phyloP scores from a whole-genome alignment of 2,329 filamentous ascomycete species.

The Fusarium nematophilum region DNA sequence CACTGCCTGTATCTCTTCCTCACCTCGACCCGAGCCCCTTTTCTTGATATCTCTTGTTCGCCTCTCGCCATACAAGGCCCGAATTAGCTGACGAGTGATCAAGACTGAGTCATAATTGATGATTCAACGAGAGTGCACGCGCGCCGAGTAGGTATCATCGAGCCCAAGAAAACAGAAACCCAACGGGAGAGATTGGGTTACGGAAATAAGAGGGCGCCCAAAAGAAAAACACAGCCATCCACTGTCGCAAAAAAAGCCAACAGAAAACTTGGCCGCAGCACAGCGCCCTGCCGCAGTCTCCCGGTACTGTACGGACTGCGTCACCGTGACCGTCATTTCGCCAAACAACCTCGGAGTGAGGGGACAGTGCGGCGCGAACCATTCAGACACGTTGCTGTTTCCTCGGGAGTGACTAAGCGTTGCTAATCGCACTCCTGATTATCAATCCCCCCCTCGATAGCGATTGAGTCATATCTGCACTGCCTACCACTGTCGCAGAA shows the following conservation, averaged over 20 bases:
- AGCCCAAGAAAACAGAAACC: conserved; percentile 31
- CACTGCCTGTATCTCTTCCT: conserved; percentile 7
- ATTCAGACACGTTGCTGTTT: conserved; percentile 32
- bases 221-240: conserved; percentile 28
- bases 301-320: conserved; percentile 36
- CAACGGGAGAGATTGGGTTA: conserved; percentile 36
- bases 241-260: conserved; percentile 26
- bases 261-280: conserved; percentile 36
- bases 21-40: conserved; percentile 25
- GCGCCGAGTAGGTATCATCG: conserved; percentile 28
- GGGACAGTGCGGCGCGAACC: conserved; percentile 34
- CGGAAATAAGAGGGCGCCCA: conserved; percentile 28
- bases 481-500: conserved; percentile 35
- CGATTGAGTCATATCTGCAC: conserved; percentile 27
- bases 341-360: conserved; percentile 24
- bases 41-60: conserved; percentile 20
- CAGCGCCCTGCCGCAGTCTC: conserved; percentile 37
- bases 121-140: too few relatives aligned
- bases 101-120: conserved; percentile 38
- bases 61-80: conserved; percentile 16
- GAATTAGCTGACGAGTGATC: conserved; percentile 27
- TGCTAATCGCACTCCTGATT: conserved; percentile 35
- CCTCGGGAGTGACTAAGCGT: conserved; percentile 40
- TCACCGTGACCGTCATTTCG: conserved; percentile 42
- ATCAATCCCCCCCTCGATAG: conserved; percentile 33